Percentiles rank a stretch among this genome's conserved stretches.
phyloP scores from a whole-genome alignment of 179 eudicot species.

The Silene noctiflora region DNA sequence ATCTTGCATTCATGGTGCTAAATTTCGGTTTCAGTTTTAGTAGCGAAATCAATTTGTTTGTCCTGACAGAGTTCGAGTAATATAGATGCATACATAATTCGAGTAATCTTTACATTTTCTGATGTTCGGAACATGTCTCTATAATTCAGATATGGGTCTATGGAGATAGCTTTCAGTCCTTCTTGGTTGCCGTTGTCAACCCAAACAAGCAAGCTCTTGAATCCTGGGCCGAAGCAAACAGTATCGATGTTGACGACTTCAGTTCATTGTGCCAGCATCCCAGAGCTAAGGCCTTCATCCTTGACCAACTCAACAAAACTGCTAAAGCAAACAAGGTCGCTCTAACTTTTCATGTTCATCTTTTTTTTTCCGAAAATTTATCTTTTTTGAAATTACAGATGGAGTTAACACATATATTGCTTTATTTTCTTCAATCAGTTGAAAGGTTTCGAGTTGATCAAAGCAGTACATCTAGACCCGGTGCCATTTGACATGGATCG shows the following conservation, averaged over 20 bases:
- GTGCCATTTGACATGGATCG: conserved; percentile 83
- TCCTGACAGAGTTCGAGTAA: neutral
- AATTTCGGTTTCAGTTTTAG: too few species aligned
- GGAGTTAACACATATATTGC: neutral
- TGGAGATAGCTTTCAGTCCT: conserved; percentile 86
- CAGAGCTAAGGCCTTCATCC: conserved; percentile 24
- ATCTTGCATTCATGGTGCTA: too few species aligned
- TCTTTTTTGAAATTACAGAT: too few species aligned
- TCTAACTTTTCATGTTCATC: neutral
- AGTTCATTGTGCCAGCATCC: conserved; percentile 22
- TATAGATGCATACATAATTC: neutral
- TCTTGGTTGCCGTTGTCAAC: conserved; percentile 70
- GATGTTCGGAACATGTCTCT: neutral
- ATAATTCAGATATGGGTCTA: conserved; percentile 70
- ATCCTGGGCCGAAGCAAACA: conserved; percentile 62
- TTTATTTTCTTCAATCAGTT: conserved; percentile 39
- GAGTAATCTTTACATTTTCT: neutral
- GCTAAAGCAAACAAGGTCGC: conserved; percentile 29
- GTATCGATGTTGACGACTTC: conserved; percentile 23
- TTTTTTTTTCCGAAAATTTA: too few species aligned
- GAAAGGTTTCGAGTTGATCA: conserved; percentile 78
- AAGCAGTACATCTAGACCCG: conserved; percentile 75
- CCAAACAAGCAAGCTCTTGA: conserved; percentile 62
- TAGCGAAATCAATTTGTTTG: too few species aligned
- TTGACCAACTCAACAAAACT: conserved; percentile 24